These are phyloP conservation scores for Staphylotrichum tortipilum DNA, from an alignment of 495 filamentous ascomycete genomes.

Conservation along the genomic window DNA sequence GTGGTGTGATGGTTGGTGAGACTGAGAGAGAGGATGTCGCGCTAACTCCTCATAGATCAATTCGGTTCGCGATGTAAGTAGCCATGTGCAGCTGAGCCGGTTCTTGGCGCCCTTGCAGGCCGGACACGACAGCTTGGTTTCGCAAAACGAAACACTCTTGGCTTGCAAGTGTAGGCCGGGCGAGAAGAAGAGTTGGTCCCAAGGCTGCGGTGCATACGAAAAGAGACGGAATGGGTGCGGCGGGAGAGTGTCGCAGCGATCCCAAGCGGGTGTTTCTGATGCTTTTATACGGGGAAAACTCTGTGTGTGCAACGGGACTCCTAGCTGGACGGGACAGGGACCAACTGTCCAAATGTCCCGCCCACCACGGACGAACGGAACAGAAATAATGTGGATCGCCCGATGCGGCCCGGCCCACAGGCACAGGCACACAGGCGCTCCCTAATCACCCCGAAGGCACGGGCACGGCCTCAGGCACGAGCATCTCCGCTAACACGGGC, in stretches of 20 bases:
- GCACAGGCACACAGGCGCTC: neutral
- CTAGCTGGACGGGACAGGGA: conserved; percentile 7
- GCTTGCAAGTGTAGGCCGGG: conserved; percentile 18
- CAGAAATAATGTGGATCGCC: conserved; percentile 35
- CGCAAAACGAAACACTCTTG: conserved; percentile 2
- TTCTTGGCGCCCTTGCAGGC: conserved; percentile 17
- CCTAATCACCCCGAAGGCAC: conserved; percentile 24
- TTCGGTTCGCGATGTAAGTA: conserved; percentile 33
- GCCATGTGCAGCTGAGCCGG: conserved; percentile 3
- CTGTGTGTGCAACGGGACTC: conserved; percentile 2
- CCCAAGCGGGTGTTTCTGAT: conserved; percentile 4
- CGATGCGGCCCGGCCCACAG: conserved; percentile 6
- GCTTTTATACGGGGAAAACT: conserved; percentile 12
- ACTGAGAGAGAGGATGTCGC: conserved; percentile 52
- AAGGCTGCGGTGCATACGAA: neutral
- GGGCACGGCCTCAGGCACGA: no score
- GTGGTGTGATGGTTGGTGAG: no score
- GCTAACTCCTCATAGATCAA: conserved; percentile 28
- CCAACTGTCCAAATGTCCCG: conserved; percentile 10
- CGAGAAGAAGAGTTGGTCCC: neutral
- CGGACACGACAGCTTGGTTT: conserved; percentile 1
- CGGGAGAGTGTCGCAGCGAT: neutral
- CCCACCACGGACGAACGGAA: conserved; percentile 47
- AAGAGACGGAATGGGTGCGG: neutral
- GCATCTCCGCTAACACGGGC: conserved; percentile 10